A percentile compares a stretch with the other conserved stretches of the same genome.
Evolutionary conservation across 495 filamentous ascomycete genomes (phyloP).

Genomic region (Neurospora sp.): DNA sequence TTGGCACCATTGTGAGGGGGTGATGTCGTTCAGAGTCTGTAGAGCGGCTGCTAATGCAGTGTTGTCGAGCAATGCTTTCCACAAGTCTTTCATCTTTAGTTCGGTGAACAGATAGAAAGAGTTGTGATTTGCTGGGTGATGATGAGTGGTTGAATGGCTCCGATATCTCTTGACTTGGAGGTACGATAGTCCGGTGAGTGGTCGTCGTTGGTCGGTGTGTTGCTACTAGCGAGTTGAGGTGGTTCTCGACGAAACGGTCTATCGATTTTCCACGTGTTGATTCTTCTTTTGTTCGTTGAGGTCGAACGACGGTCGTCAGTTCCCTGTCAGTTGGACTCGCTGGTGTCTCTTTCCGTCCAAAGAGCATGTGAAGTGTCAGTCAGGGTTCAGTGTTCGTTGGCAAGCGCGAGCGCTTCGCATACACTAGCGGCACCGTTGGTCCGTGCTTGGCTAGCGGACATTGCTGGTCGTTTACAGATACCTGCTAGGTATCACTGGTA

Average conservation of each 20-base stretch:
- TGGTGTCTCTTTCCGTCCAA: neutral
- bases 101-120: too few relatives aligned
- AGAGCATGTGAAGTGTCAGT: neutral
- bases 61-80: neutral
- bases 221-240: too few relatives aligned
- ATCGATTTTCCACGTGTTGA: neutral
- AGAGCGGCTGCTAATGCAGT: neutral
- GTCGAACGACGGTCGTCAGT: neutral
- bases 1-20: constrained; percentile 33
- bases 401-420: neutral
- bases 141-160: neutral
- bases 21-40: neutral
- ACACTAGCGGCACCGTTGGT: neutral
- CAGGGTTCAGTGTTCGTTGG: neutral
- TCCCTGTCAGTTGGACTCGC: neutral
- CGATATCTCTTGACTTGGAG: too few relatives aligned
- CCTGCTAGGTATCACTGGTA: too few relatives aligned
- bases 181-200: too few relatives aligned
- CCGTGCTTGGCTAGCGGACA: neutral
- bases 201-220: neutral
- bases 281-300: neutral
- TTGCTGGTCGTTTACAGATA: neutral
- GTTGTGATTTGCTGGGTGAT: neutral
- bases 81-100: neutral
- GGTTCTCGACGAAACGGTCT: neutral